These are phyloP conservation scores for Prototheca wickerhamii DNA, from an alignment of 163 green algal species.

Conservation along the genomic window DNA sequence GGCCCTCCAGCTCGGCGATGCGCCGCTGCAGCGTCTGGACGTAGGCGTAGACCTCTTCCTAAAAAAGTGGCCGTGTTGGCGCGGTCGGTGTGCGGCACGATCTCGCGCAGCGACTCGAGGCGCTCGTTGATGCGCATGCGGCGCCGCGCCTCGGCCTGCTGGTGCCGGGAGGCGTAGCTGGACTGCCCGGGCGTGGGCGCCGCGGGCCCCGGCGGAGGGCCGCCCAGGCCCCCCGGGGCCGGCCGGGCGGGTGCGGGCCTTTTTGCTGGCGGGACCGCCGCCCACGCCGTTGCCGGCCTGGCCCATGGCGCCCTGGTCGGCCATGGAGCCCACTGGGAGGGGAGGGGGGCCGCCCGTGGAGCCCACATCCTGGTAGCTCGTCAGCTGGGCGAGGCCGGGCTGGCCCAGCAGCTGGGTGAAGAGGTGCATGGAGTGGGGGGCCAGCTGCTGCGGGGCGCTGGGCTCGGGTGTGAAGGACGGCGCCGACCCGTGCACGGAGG, in stretches of 20 bases:
- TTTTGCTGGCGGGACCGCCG: background rate
- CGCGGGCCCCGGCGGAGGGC: background rate
- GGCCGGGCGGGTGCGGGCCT: background rate
- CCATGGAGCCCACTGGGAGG: too few relatives aligned
- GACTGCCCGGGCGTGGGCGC: constrained; percentile 15
- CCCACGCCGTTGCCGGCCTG: constrained; percentile 15
- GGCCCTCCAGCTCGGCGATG: constrained; percentile 47
- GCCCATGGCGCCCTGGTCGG: constrained; percentile 1
- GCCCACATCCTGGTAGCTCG: constrained; percentile 7
- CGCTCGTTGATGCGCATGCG: constrained; percentile 68
- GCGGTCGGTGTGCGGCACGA: constrained; percentile 65
- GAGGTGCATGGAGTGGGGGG: constrained; percentile 1
- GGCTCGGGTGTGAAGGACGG: background rate
- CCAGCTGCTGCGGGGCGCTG: background rate
- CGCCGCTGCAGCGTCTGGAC: constrained; percentile 50
- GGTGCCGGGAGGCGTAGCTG: constrained; percentile 25
- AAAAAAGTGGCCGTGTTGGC: constrained; percentile 74
- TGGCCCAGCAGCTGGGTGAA: background rate
- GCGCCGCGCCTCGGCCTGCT: constrained; percentile 56
- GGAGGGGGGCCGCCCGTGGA: background rate
- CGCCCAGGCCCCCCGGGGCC: too few relatives aligned
- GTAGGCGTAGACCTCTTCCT: constrained; percentile 70
- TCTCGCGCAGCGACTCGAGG: constrained; percentile 48
- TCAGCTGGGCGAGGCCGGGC: constrained; percentile 1
- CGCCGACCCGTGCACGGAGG: background rate